A percentile compares a stretch with the other conserved stretches of the same genome.
Conservation (phyloP, 495 filamentous ascomycete species). For the Astrothelium macrocarpum region DNA sequence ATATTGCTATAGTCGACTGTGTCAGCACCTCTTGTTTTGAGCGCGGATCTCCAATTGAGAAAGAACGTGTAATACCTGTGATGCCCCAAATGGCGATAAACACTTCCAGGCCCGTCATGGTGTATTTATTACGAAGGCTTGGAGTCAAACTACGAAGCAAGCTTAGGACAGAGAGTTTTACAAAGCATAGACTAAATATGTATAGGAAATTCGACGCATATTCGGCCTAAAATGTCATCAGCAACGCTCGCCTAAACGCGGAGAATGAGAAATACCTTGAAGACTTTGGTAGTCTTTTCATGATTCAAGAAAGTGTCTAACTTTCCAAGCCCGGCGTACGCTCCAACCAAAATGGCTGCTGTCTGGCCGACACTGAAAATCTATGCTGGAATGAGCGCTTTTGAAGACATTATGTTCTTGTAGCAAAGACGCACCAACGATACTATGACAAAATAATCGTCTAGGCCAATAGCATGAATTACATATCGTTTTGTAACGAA, state of each 20-base stretch:
- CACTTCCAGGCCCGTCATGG: background rate
- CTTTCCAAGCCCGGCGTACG: background rate
- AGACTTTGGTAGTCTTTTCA: background rate
- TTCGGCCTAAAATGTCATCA: background rate
- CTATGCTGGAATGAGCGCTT: background rate
- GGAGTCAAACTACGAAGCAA: background rate
- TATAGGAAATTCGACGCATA: background rate
- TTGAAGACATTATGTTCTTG: background rate
- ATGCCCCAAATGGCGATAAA: background rate
- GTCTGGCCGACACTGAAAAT: background rate
- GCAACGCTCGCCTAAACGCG: background rate
- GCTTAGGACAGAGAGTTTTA: background rate
- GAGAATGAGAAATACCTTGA: background rate
- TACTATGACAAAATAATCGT: background rate
- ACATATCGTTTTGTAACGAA: background rate
- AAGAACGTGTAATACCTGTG: background rate
- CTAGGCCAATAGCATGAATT: background rate
- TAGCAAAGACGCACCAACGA: background rate
- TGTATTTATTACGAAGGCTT: background rate
- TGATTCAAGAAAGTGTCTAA: background rate
- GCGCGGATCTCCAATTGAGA: background rate
- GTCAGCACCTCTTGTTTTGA: background rate
- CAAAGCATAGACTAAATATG: background rate
- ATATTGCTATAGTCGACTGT: background rate
- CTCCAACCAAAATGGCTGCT: background rate